A percentile compares a stretch with the other conserved stretches of the same genome.
Evolutionary conservation across 768 basidiomycete genomes (phyloP).

Genomic region (Udeniomyces megalosporus): DNA sequence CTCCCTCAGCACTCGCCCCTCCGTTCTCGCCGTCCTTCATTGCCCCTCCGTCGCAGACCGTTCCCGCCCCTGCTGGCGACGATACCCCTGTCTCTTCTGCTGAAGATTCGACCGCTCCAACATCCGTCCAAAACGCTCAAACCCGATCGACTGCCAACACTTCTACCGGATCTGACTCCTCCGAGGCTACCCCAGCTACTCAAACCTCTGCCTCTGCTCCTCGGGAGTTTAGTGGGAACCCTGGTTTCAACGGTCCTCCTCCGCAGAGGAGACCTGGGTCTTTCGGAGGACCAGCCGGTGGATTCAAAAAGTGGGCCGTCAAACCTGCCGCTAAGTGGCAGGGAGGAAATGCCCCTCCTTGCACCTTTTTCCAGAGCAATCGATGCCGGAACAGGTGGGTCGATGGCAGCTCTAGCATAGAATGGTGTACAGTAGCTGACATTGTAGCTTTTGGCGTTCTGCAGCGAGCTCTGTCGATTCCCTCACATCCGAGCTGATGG

Average conservation of each 20-base stretch:
- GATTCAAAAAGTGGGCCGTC: slow-evolving; percentile 11
- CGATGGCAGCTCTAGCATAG: not conserved
- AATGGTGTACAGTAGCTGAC: slow-evolving; percentile 26
- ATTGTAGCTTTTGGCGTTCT: slow-evolving; percentile 9
- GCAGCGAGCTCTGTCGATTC: slow-evolving; percentile 30
- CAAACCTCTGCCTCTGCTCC: slow-evolving; percentile 13
- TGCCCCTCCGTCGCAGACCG: slow-evolving; percentile 9
- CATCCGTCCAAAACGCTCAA: not conserved
- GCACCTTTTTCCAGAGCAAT: slow-evolving; percentile 5
- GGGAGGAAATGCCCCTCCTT: slow-evolving; percentile 9
- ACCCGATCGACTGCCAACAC: too few relatives aligned
- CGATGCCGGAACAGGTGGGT: slow-evolving; percentile 9
- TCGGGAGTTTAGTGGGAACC: too few relatives aligned
- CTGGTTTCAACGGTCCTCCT: not conserved
- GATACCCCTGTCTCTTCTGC: not conserved
- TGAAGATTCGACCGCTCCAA: slow-evolving; percentile 10
- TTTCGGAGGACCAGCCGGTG: not conserved
- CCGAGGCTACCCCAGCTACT: slow-evolving; percentile 7
- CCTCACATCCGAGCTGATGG: slow-evolving; percentile 29
- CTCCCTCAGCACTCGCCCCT: slow-evolving; percentile 12
- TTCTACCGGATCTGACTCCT: too few relatives aligned
- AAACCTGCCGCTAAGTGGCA: slow-evolving; percentile 7
- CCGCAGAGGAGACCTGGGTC: not conserved
- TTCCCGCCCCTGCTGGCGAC: slow-evolving; percentile 5
- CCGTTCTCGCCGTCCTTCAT: slow-evolving; percentile 17